phyloP scores from a whole-genome alignment of 495 filamentous ascomycete species.

The Lichina pygmaea region DNA sequence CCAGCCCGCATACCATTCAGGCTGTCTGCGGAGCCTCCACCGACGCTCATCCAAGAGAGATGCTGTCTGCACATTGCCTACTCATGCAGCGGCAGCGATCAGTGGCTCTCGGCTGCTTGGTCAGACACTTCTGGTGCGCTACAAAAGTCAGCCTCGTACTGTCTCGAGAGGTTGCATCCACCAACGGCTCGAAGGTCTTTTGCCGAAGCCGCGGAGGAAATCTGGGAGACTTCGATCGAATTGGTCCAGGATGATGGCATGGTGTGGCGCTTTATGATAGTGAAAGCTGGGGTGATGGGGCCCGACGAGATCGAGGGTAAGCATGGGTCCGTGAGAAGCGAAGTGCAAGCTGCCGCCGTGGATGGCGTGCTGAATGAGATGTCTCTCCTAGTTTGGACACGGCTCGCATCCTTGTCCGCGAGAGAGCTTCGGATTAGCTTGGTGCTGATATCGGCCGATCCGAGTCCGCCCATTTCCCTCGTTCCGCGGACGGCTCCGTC shows the following conservation, averaged over 20 bases:
- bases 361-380: no score
- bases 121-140: slow-evolving; percentile 55
- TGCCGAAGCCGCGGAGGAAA: slow-evolving; percentile 41
- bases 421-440: background rate
- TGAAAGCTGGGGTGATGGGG: slow-evolving; percentile 44
- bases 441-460: background rate
- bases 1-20: slow-evolving; percentile 61
- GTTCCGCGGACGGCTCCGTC: slow-evolving; percentile 7
- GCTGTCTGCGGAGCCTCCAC: slow-evolving; percentile 33
- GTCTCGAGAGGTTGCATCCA: slow-evolving; percentile 36
- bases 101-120: slow-evolving; percentile 86
- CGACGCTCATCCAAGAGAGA: slow-evolving; percentile 58
- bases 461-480: background rate
- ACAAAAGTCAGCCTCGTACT: slow-evolving; percentile 57
- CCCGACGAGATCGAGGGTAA: slow-evolving; percentile 37
- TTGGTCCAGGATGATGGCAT: slow-evolving; percentile 44
- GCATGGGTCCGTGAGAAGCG: slow-evolving; percentile 2
- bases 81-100: slow-evolving; percentile 49
- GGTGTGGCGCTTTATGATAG: slow-evolving; percentile 58
- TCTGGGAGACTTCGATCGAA: slow-evolving; percentile 63
- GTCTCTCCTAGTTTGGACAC: slow-evolving; percentile 13
- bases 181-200: slow-evolving; percentile 23
- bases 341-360: no score
- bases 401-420: slow-evolving; percentile 10
- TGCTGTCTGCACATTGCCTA: slow-evolving; percentile 71